Evolutionary conservation across 495 filamentous ascomycete species (phyloP).

Genomic region (Aspergillus bridgeri): DNA sequence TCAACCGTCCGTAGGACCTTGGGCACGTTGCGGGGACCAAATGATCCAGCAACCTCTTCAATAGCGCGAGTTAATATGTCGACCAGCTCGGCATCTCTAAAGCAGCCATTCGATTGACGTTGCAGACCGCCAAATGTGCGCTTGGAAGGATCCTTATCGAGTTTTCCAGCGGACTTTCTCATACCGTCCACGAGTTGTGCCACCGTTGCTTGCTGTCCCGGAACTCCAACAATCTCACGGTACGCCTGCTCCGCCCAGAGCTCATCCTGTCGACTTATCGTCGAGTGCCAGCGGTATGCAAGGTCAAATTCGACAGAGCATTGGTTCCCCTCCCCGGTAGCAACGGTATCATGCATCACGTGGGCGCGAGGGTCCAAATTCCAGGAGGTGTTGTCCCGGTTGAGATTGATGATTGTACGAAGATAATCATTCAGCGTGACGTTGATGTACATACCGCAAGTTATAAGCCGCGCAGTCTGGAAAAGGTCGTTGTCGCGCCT

Average conservation of each 20-base stretch:
- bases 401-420: conserved; percentile 79
- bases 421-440: conserved; percentile 81
- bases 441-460: conserved; percentile 81
- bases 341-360: conserved; percentile 52
- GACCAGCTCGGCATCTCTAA: conserved; percentile 61
- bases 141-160: conserved; percentile 49
- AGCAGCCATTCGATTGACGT: conserved; percentile 53
- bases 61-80: conserved; percentile 55
- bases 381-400: conserved; percentile 73
- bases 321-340: conserved; percentile 65
- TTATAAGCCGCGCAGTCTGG: conserved; percentile 77
- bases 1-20: conserved; percentile 55
- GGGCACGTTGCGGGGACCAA: conserved; percentile 59
- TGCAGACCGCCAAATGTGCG: conserved; percentile 57
- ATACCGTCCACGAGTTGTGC: too few relatives aligned
- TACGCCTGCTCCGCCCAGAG: conserved; percentile 62
- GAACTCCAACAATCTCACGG: conserved; percentile 50
- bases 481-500: conserved; percentile 79
- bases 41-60: conserved; percentile 57
- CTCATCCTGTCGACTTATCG: conserved; percentile 59
- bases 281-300: conserved; percentile 70
- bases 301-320: conserved; percentile 71
- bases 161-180: too few relatives aligned
- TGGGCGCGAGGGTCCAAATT: conserved; percentile 47
- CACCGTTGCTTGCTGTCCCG: too few relatives aligned